Base-by-base conservation (phyloP, 2,329 filamentous ascomycete species). In the Incumbomyces lentus region DNA sequence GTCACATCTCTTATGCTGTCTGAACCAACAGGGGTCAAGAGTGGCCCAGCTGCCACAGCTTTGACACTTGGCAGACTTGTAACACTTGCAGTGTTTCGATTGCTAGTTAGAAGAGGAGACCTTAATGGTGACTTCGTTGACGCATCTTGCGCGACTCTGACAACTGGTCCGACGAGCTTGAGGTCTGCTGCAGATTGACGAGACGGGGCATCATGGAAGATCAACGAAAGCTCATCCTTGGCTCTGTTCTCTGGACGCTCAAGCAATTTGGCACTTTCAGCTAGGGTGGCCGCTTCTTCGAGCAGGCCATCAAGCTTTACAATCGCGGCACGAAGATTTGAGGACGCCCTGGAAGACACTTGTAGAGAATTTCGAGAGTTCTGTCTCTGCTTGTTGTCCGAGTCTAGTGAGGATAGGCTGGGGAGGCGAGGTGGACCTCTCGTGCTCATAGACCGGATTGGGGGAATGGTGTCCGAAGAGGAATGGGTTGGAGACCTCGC, bases 391-490 rank as follows among this genome's bases (percentile, higher is more conserved):
- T 18, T 19, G 5, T 35, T 7, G 11, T 16, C 14, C 11, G n/a
- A 36, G 10, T 36, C 29, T 3, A 36, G 22, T 11, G 31, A 35
- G 11, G 31, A 19, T n/a, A 36, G 12, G 22, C 43, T 46, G n/a
- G 43, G 43, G 18, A 31, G 33, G 12, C 22, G 43, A 17, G 43
- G 43, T 10, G 34, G 11, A 8, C 16, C 36, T 18, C 35, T 3
- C 11, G 36, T 46, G 22, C 35, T 46, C n/a, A 46, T 13, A 14
- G 13, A 16, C n/a, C 43, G 43, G 26, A 39, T 26, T 38, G 43
- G 33, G 38, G 33, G 33, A 16, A 46, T 14, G 22, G 8, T 8
- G 8, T 26, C 22, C 8, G 22, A 26, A 26, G 22, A 26, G 8
- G 22, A 26, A 8, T 8, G 22, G 4, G 22, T 8, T 26, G 22